A percentile compares a stretch with the other conserved stretches of the same genome.
These are phyloP conservation scores for Cryptococcus deneoformans DNA, from an alignment of 1,284 basidiomycete genomes.

Conservation along the genomic window DNA sequence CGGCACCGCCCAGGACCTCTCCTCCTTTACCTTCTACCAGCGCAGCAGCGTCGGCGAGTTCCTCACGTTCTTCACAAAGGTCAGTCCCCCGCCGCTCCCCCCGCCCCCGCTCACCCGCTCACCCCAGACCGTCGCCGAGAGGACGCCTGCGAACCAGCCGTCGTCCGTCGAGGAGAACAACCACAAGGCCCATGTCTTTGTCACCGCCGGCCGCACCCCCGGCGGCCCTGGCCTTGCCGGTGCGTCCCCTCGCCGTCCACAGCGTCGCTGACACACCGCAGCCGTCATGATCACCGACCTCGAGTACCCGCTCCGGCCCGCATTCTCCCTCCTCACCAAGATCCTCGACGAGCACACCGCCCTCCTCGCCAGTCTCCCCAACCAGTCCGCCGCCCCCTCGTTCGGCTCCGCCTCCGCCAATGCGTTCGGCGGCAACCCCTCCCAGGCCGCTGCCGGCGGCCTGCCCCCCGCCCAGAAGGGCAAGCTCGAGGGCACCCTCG, in stretches of 20 bases:
- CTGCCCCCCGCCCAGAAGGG: constrained; percentile 45
- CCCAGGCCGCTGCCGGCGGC: constrained; percentile 12
- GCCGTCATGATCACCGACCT: constrained; percentile 92
- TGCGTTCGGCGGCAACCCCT: constrained; percentile 47
- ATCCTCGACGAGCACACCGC: constrained; percentile 87
- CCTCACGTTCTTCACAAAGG: constrained; percentile 80
- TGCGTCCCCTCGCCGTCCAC: constrained; percentile 41
- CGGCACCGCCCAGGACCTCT: constrained; percentile 74
- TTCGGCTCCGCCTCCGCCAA: constrained; percentile 41
- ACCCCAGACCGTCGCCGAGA: constrained; percentile 77
- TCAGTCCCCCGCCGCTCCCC: constrained; percentile 8
- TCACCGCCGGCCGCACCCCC: constrained; percentile 37
- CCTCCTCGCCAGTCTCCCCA: constrained; percentile 58
- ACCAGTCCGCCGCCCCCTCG: constrained; percentile 38
- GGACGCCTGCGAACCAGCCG: constrained; percentile 79
- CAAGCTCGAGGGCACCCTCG: constrained; percentile 58
- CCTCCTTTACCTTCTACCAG: constrained; percentile 93
- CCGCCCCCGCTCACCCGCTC: not conserved
- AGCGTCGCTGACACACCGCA: constrained; percentile 33
- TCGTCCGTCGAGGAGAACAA: constrained; percentile 95
- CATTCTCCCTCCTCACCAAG: constrained; percentile 93
- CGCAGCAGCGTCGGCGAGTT: constrained; percentile 80
- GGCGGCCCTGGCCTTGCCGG: constrained; percentile 59
- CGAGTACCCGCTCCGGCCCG: constrained; percentile 95
- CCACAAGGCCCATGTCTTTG: constrained; percentile 90